Conservation (phyloP, 768 basidiomycete species). For the Leccinum uliginosum region DNA sequence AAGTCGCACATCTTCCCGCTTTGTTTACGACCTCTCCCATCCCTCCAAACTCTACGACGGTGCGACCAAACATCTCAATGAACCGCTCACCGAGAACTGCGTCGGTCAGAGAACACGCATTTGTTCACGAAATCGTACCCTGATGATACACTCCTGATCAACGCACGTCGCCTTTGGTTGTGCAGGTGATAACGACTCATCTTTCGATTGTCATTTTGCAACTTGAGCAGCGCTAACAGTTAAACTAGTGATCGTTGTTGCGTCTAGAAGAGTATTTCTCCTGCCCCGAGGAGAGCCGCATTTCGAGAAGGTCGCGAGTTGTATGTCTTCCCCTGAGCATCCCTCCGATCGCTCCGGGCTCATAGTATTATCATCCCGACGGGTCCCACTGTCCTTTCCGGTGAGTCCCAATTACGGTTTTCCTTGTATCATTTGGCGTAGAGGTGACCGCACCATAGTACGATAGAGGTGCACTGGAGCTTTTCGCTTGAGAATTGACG, state of each 20-base stretch:
- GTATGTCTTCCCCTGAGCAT: constrained; percentile 29
- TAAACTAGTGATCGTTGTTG: background rate
- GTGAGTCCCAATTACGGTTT: too few relatives aligned
- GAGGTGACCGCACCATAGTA: background rate
- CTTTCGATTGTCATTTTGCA: background rate
- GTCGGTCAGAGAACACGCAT: constrained; percentile 35
- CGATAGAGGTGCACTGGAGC: too few relatives aligned
- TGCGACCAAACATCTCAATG: constrained; percentile 32
- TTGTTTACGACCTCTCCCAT: constrained; percentile 49
- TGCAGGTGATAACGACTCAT: constrained; percentile 36
- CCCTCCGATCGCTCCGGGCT: background rate
- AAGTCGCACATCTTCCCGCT: constrained; percentile 43
- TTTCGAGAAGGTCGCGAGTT: constrained; percentile 39
- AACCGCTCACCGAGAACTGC: constrained; percentile 43
- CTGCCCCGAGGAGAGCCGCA: constrained; percentile 45
- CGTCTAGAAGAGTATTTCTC: constrained; percentile 47
- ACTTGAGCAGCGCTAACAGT: background rate
- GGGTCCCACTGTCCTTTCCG: too few relatives aligned
- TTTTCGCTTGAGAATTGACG: too few relatives aligned
- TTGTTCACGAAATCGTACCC: background rate
- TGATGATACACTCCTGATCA: constrained; percentile 16
- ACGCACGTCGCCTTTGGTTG: constrained; percentile 53
- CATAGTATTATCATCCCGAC: too few relatives aligned
- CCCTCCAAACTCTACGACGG: constrained; percentile 33
- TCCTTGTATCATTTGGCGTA: background rate